Percentiles rank a stretch among this genome's conserved stretches.
Conservation (phyloP, 805 yeast genomes). For the Gaillardinia entomophila region DNA sequence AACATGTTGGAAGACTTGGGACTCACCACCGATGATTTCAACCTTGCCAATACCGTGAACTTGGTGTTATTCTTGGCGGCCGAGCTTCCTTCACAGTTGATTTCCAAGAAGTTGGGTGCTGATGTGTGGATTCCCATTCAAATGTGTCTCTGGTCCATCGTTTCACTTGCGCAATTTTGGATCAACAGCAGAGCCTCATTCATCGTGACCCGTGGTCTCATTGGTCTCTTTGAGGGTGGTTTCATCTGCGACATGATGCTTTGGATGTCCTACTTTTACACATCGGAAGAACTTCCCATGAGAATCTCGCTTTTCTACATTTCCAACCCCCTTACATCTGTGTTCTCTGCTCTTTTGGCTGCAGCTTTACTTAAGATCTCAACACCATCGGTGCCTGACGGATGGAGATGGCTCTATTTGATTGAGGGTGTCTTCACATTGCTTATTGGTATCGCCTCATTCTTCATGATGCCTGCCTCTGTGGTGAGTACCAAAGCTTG, state of each 20-base stretch:
- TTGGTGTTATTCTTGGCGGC: slow-evolving; percentile 47
- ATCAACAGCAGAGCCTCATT: slow-evolving; percentile 39
- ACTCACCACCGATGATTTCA: slow-evolving; percentile 51
- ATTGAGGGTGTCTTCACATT: slow-evolving; percentile 59
- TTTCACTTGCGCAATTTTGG: slow-evolving; percentile 47
- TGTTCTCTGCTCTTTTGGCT: slow-evolving; percentile 29
- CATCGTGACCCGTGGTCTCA: slow-evolving; percentile 41
- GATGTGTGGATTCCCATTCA: slow-evolving; percentile 60
- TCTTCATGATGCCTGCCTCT: slow-evolving; percentile 48
- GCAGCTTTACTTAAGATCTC: slow-evolving; percentile 11
- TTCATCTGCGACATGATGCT: slow-evolving; percentile 60
- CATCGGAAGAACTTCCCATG: slow-evolving; percentile 49
- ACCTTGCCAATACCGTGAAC: slow-evolving; percentile 53
- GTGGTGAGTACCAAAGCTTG: slow-evolving; percentile 47
- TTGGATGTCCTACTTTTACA: slow-evolving; percentile 66
- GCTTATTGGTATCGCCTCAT: slow-evolving; percentile 41
- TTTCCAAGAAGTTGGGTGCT: slow-evolving; percentile 60
- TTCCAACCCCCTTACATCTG: slow-evolving; percentile 44
- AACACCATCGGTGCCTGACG: slow-evolving; percentile 37
- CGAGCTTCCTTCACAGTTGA: slow-evolving; percentile 61
- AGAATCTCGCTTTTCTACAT: slow-evolving; percentile 59
- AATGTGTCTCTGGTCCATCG: slow-evolving; percentile 50
- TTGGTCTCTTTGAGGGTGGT: slow-evolving; percentile 64
- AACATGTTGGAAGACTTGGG: slow-evolving; percentile 46
- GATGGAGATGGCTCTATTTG: slow-evolving; percentile 65